Base-by-base conservation (phyloP, 1,139 yeast species). In the Protomyces inouyei region DNA sequence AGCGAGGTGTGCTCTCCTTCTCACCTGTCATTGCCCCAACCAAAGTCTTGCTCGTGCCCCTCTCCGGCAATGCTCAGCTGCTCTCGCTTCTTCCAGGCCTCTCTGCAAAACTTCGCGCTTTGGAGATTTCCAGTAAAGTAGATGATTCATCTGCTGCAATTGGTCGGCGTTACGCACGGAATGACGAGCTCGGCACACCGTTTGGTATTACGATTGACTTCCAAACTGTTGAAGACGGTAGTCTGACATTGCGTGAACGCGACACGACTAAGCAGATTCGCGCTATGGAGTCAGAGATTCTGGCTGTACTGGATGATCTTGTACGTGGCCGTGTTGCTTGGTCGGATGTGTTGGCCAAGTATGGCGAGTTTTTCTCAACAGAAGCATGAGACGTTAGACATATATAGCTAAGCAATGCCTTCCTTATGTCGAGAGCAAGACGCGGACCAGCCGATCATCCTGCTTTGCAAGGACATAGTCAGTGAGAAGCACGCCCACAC, bases 131-230 rank as follows among this genome's bases (percentile, higher is more conserved):
- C 70, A 90, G 92, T 82, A 93, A 92, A 82, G 87, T 92, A 66
- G 99, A 95, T 76, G 98, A 95, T 76, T 91, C 98, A 18, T 88
- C 96, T 73, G 98, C 97, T 43, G 90, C 98, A 37, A 93, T 95
- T 72, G 99, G 99, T 80, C 90, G 92, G 82, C 88, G 99, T 80
- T 95, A 95, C 74, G 92, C 98, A 68, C 89, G 99, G 81, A 95
- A 95, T 77, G 99, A 95, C 77, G 99, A 95, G 80, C 84, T 95
- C 76, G 99, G 99, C 77, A 95, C 98, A 66, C 98, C 99, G 71
- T 95, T 93, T 74, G 99, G 99, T 77, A 85, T 95, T 76, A 95
- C 99, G 70, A 88, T 95, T 72, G 99, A 95, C 78, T 95, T 95
- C 77, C 98, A 95, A 70, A 87, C 97, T 64, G 84, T 88, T 68